A percentile compares a stretch with the other conserved stretches of the same genome.
phyloP scores from a whole-genome alignment of 345 rosid species.

The Gossypium rotundifolium region DNA sequence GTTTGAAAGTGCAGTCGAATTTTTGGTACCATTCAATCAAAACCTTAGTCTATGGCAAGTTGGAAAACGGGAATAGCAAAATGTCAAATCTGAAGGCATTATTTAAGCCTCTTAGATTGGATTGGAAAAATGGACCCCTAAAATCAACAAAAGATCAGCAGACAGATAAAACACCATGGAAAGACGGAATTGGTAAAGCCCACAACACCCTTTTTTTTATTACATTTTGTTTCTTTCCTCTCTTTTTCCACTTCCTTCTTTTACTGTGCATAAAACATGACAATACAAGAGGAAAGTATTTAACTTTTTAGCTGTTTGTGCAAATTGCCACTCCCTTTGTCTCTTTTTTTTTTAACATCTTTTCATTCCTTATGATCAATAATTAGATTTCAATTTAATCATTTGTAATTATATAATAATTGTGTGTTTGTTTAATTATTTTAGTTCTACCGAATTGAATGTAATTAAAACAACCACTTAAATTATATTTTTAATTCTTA shows the following conservation, averaged over 20 bases:
- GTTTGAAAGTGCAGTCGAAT: neutral
- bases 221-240: neutral
- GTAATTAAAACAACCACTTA: too few relatives aligned
- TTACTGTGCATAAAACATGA: neutral
- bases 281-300: neutral
- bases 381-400: too few relatives aligned
- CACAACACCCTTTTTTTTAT: neutral
- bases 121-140: neutral
- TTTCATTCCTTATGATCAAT: neutral
- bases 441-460: rapidly evolving
- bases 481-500: too few relatives aligned
- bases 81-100: neutral
- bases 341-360: neutral
- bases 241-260: neutral
- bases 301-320: neutral
- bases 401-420: too few relatives aligned
- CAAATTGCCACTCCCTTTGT: neutral
- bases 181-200: neutral
- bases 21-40: neutral
- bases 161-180: neutral
- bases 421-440: too few relatives aligned
- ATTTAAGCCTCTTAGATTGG: neutral
- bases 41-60: neutral
- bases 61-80: neutral
- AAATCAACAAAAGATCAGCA: neutral